A percentile compares a stretch with the other conserved stretches of the same genome.
These are phyloP conservation scores for Farysia itapuensis DNA, from an alignment of 1,284 basidiomycete species.

Conservation along the genomic window DNA sequence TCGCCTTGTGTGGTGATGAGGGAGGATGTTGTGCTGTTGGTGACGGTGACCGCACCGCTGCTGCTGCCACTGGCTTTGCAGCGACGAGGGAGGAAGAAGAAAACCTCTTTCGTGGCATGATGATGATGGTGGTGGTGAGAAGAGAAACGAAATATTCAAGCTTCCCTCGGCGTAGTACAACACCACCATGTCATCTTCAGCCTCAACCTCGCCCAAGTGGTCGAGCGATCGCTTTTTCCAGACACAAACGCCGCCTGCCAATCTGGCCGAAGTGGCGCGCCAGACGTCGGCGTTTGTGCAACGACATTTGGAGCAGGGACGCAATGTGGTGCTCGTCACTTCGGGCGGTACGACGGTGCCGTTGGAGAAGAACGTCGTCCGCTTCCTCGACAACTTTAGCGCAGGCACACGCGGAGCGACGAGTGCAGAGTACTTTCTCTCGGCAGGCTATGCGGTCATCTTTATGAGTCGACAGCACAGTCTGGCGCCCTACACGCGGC, in stretches of 20 bases:
- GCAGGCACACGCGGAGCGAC: constrained; percentile 96
- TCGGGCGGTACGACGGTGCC: constrained; percentile 59
- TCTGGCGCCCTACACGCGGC: constrained; percentile 90
- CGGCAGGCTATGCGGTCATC: constrained; percentile 89
- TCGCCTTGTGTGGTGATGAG: constrained; percentile 1
- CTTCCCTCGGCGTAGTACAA: no score
- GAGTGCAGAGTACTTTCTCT: constrained; percentile 94
- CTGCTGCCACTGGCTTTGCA: not conserved
- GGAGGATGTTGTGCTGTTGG: constrained; percentile 1
- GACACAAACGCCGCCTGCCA: constrained; percentile 36
- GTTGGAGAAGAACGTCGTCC: constrained; percentile 66
- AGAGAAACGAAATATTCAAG: no score
- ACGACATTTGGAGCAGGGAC: constrained; percentile 68
- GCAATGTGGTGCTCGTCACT: constrained; percentile 87
- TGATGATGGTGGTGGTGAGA: no score
- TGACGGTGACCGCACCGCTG: no score
- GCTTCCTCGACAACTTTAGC: constrained; percentile 97
- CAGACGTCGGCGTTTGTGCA: constrained; percentile 67
- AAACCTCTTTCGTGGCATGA: constrained; percentile 26
- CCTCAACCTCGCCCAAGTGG: constrained; percentile 19
- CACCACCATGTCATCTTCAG: constrained; percentile 17
- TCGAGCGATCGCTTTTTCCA: constrained; percentile 48
- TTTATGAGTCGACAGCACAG: constrained; percentile 98
- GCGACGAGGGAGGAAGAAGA: not conserved
- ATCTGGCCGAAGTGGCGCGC: constrained; percentile 19